Evolutionary conservation across 176 grass and related monocot genomes (phyloP).

Genomic region (Hyparrhenia diplandra): DNA sequence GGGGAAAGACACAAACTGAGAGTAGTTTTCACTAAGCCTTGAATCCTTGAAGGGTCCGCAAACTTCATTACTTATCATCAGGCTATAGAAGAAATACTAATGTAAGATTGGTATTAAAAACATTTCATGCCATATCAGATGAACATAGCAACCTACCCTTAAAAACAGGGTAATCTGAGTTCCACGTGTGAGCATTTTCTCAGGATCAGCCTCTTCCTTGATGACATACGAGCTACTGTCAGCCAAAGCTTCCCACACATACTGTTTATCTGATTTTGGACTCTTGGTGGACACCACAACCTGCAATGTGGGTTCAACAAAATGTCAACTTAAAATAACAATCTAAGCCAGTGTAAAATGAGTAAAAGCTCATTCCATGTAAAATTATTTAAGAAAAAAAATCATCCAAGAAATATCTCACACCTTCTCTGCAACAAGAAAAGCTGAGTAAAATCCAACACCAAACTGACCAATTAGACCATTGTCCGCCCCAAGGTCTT

Average conservation of each 20-base stretch:
- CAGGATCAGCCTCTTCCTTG: slow-evolving; percentile 75
- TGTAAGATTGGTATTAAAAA: neutral
- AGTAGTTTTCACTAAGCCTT: slow-evolving; percentile 79
- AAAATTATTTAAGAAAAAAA: slow-evolving; percentile 1
- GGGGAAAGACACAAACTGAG: slow-evolving; percentile 86
- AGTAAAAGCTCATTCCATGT: neutral
- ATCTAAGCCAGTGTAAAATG: neutral
- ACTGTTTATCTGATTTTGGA: slow-evolving; percentile 81
- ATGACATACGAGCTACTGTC: slow-evolving; percentile 87
- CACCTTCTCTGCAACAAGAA: slow-evolving; percentile 78
- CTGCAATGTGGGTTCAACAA: neutral
- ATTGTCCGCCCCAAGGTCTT: slow-evolving; percentile 77
- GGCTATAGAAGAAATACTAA: slow-evolving; percentile 39
- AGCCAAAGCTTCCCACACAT: slow-evolving; percentile 80
- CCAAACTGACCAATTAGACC: slow-evolving; percentile 87
- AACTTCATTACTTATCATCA: slow-evolving; percentile 78
- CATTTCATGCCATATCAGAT: neutral
- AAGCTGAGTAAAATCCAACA: slow-evolving; percentile 90
- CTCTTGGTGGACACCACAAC: slow-evolving; percentile 86
- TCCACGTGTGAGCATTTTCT: slow-evolving; percentile 67
- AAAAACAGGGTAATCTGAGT: slow-evolving; percentile 80
- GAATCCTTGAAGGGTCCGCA: slow-evolving; percentile 62
- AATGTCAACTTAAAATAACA: neutral
- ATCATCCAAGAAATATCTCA: neutral
- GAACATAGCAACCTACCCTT: slow-evolving; percentile 49